phyloP scores from a whole-genome alignment of 106 monocot species.

The Dendrobium huoshanense region DNA sequence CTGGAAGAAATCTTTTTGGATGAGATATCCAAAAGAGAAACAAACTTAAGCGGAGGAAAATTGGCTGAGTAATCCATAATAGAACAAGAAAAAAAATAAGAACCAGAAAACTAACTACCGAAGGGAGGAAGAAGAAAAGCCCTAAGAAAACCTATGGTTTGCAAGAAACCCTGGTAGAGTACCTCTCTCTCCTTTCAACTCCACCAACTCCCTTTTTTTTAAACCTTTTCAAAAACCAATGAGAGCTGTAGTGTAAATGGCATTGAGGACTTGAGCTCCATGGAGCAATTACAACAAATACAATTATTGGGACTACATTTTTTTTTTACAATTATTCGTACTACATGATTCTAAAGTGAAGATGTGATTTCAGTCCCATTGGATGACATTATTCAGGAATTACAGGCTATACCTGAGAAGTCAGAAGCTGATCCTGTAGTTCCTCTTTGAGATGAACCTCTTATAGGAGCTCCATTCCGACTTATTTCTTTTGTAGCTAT shows the following conservation, averaged over 20 bases:
- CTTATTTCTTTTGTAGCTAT: constrained; percentile 79
- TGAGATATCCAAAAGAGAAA: too few relatives aligned
- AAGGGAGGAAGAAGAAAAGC: too few relatives aligned
- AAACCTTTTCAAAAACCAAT: background rate
- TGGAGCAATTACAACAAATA: constrained; percentile 4
- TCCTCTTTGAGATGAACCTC: constrained; percentile 78
- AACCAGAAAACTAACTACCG: too few relatives aligned
- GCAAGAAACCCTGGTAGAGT: too few relatives aligned
- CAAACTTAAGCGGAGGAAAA: too few relatives aligned
- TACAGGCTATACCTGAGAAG: background rate
- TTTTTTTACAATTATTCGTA: too few relatives aligned
- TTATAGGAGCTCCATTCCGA: constrained; percentile 91
- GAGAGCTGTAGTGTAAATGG: background rate
- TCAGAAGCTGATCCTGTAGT: constrained; percentile 15
- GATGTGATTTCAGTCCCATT: constrained; percentile 40
- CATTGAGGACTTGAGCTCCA: constrained; percentile 1
- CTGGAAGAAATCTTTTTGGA: too few relatives aligned
- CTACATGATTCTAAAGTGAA: constrained; percentile 36
- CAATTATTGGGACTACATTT: constrained; percentile 2
- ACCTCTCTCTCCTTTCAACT: too few relatives aligned
- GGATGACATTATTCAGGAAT: constrained; percentile 50
- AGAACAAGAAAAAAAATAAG: too few relatives aligned
- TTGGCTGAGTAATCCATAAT: too few relatives aligned
- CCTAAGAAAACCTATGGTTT: too few relatives aligned
- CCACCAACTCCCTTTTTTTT: too few relatives aligned